Evolutionary conservation across 176 grass and related monocot genomes (phyloP), one percentile per base, ranked within the genome.

Genomic region (Oryza meridionalis): DNA sequence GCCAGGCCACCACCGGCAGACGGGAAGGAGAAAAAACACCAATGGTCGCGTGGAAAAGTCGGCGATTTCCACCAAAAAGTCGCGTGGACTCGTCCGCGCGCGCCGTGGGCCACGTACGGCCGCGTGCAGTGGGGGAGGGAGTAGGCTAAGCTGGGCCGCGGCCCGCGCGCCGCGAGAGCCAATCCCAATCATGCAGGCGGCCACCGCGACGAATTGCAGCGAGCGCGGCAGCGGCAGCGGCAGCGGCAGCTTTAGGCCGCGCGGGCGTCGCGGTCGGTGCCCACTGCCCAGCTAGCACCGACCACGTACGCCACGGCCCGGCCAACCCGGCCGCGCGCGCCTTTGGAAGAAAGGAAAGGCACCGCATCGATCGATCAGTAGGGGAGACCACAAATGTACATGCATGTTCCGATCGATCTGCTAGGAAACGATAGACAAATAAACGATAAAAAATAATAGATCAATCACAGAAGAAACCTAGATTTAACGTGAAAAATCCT

Each of bases 281-380:
- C 42, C 86, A 84, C 16, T 58, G 53, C 53, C 53, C 19, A 58
- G 19, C 84, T 80, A 11, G 84, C 88, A 90, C 88, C 88, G 88
- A 75, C 88, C 79, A 42, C 29, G 29, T 31, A 31, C 84, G 53
- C 53, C 78, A 62, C 76, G 76, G 46, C 22, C 84, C 53, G 17
- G 6, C 53, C 53, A 21, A 55, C 69, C 44, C 38, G 6, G 38
- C 38, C 67, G 27, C 38, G 72, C 67, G 21, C 38, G 72, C 78
- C 59, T 83, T 79, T 83, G 38, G 78, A 86, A 90, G 73, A 59
- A 77, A 72, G 31, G 5, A 70, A 67, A 27, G 25, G 33, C 5
- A 42, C 26, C 5, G 55, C 26, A 21, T 76, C 42, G 42, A 21
- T 76, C 42, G 42, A 43, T 43, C 27, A 25, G 40, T 1, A 0